Conservation (phyloP, 768 basidiomycete species). For the Trametes villosa region DNA sequence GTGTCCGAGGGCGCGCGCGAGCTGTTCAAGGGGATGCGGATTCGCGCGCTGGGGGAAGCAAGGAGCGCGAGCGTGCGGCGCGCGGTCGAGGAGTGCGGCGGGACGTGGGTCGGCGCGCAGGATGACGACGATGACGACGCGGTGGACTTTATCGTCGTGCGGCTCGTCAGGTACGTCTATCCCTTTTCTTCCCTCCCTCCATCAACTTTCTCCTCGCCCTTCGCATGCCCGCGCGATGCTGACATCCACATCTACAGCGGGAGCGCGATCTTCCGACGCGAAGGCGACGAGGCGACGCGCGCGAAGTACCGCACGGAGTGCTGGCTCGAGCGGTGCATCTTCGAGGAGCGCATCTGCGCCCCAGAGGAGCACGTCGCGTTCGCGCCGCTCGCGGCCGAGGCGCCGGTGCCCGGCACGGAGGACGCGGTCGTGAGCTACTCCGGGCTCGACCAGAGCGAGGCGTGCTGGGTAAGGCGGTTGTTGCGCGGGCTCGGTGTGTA, state of each 20-base stretch:
- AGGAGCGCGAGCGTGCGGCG: conserved; percentile 55
- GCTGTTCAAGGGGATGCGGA: conserved; percentile 59
- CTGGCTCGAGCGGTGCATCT: conserved; percentile 89
- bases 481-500: conserved; percentile 68
- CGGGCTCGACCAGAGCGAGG: conserved; percentile 72
- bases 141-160: conserved; percentile 69
- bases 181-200: no score
- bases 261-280: conserved; percentile 65
- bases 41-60: conserved; percentile 73
- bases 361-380: conserved; percentile 74
- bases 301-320: conserved; percentile 84
- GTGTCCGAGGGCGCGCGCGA: conserved; percentile 26
- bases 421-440: conserved; percentile 68
- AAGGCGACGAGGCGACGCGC: conserved; percentile 50
- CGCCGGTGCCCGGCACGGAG: conserved; percentile 64
- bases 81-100: conserved; percentile 66
- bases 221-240: neutral
- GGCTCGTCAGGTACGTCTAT: conserved; percentile 70
- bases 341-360: conserved; percentile 70
- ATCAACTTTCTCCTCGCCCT: no score
- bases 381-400: conserved; percentile 58
- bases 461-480: conserved; percentile 67
- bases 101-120: conserved; percentile 45
- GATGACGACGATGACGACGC: conserved; percentile 44
- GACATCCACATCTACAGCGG: conserved; percentile 49